phyloP scores from a whole-genome alignment of 768 basidiomycete species.

The Podaxis pistillaris region DNA sequence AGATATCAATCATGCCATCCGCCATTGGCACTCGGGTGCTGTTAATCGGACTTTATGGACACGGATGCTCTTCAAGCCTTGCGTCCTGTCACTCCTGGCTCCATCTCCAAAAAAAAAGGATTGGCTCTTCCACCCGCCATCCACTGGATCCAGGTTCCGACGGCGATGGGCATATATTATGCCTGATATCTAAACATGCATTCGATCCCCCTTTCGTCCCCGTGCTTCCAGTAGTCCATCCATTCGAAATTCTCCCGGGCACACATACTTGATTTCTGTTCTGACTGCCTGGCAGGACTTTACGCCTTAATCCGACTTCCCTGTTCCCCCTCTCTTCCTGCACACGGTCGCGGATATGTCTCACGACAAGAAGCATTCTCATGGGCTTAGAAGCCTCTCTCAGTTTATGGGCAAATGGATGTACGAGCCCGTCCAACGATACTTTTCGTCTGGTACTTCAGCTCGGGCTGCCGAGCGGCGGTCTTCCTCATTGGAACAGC shows the following conservation, averaged over 20 bases:
- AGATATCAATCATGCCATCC: not conserved
- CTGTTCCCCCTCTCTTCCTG: not conserved
- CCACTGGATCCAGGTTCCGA: not conserved
- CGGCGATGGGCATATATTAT: not conserved
- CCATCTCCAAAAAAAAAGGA: not conserved
- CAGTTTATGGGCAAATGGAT: constrained; percentile 4
- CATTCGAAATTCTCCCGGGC: not conserved
- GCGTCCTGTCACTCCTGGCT: not conserved
- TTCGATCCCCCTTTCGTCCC: not conserved
- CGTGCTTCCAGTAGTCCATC: not conserved
- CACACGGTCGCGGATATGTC: not conserved
- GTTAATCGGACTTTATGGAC: not conserved
- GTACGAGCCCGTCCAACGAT: not conserved
- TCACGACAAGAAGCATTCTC: not conserved
- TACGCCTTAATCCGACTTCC: not conserved
- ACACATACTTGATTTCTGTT: not conserved
- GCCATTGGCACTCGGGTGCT: constrained; percentile 9
- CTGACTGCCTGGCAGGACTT: not conserved
- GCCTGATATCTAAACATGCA: not conserved
- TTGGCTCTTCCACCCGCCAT: not conserved
- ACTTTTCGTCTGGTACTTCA: not conserved
- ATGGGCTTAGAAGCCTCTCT: constrained; percentile 9
- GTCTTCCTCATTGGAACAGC: not conserved
- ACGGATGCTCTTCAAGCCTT: constrained; percentile 11
- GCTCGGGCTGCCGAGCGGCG: not conserved